Base-by-base conservation (phyloP, 2,329 filamentous ascomycete species). In the Fusarium falciforme region DNA sequence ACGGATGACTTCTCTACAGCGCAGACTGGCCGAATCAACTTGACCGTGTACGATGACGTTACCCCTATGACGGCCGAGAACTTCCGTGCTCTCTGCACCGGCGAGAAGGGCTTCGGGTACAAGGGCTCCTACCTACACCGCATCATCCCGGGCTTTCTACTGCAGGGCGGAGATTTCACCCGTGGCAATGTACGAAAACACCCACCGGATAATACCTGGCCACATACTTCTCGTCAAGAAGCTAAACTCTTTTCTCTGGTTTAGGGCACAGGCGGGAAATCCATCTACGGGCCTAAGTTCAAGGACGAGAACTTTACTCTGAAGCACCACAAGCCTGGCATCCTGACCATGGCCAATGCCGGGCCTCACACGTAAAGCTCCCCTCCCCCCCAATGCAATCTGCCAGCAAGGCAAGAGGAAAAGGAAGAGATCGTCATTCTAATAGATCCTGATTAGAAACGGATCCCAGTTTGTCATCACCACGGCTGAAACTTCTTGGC, bases 381-480 rank as follows among this genome's bases (percentile, higher is more conserved):
- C 16, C 17, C 1, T 17, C 2, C 6, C 11, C 14, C 3, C 3
- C 16, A 29, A 31, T 31, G 31, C 31, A 31, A 31, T 31, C 10
- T 31, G 31, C 31, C 31, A 31, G 31, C 3, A 31, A 31, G 31
- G 31, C 31, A 31, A 31, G 31, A 31, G 31, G 31, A 31, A 31
- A 31, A 31, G 31, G 31, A 31, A 31, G 31, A 31, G 31, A 31
- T 31, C 31, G 27, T 36, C 11, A 22, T n/a, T 9, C n/a, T 25
- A 58, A 62, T 72, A 42, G 54, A 78, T 77, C 44, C 79, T 58
- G 87, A 20, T 85, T 73, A 98, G 96, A 84, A 99, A 99, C 87
- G 96, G 96, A 80, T 97, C 94, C 61, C 96, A 98, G 85, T 98
- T 98, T 90, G 98, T 98, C 89, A 87, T 98, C 83, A 98, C 96